Conservation (phyloP, 768 basidiomycete genomes). For the Mycena albidolilacea region DNA sequence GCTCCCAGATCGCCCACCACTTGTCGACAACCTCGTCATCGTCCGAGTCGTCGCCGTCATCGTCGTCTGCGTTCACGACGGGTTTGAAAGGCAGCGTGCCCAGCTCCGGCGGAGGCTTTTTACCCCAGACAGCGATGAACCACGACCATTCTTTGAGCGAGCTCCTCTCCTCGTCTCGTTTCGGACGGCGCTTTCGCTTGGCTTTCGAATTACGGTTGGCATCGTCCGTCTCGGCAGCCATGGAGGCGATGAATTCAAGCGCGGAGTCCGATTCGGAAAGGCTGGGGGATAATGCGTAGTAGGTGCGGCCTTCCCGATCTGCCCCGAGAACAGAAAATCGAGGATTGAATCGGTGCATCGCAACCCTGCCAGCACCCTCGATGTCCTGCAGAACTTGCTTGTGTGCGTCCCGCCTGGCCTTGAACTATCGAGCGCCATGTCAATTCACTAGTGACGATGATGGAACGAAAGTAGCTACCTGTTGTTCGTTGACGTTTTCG, state of each 20-base stretch:
- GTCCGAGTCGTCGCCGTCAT: slow-evolving; percentile 47
- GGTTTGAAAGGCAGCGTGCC: slow-evolving; percentile 44
- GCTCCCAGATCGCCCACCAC: slow-evolving; percentile 87
- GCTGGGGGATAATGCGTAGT: slow-evolving; percentile 78
- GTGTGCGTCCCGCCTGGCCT: slow-evolving; percentile 62
- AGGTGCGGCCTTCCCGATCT: slow-evolving; percentile 76
- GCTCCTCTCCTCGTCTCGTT: slow-evolving; percentile 65
- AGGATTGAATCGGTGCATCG: slow-evolving; percentile 58
- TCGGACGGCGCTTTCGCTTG: slow-evolving; percentile 57
- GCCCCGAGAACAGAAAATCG: slow-evolving; percentile 77
- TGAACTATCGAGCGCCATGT: slow-evolving; percentile 52
- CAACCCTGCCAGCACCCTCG: slow-evolving; percentile 70
- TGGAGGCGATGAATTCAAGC: slow-evolving; percentile 52
- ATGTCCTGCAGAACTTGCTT: slow-evolving; percentile 64
- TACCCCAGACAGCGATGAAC: slow-evolving; percentile 85
- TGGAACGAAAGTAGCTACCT: slow-evolving; percentile 44
- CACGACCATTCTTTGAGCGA: slow-evolving; percentile 77
- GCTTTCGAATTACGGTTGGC: slow-evolving; percentile 53
- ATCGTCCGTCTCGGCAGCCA: slow-evolving; percentile 45
- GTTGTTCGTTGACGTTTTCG: slow-evolving; percentile 46
- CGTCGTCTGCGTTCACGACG: slow-evolving; percentile 41
- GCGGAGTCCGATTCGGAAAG: slow-evolving; percentile 69
- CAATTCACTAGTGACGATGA: not conserved
- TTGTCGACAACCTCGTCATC: slow-evolving; percentile 60
- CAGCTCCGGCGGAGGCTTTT: slow-evolving; percentile 53